Conservation (phyloP, 148 eudicot genomes). For the Vaccinium corymbosum region DNA sequence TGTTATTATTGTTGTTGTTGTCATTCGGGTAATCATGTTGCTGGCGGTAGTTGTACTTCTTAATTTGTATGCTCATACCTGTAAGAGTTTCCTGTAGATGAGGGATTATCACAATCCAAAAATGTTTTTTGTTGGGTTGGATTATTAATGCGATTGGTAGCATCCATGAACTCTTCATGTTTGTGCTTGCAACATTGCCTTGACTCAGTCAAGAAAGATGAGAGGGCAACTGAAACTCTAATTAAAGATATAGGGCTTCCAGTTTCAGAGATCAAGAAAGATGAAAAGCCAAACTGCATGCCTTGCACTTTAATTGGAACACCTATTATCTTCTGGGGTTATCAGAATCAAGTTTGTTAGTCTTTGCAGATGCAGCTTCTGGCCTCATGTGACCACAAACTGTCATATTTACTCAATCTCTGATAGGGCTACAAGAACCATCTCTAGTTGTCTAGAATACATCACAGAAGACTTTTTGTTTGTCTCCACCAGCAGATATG, state of each 20-base stretch:
- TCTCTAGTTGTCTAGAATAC: neutral
- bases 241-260: neutral
- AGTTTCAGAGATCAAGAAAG: neutral
- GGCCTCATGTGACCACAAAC: neutral
- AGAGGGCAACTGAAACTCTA: neutral
- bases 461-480: neutral
- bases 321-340: neutral
- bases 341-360: neutral
- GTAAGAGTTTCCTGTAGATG: neutral
- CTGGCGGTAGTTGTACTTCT: neutral
- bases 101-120: neutral
- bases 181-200: neutral
- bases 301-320: neutral
- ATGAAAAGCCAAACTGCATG: neutral
- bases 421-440: neutral
- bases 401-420: neutral
- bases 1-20: constrained; percentile 12
- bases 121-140: neutral
- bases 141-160: neutral
- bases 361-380: neutral
- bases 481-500: neutral
- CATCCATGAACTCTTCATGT: neutral
- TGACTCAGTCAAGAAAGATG: neutral
- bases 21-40: neutral
- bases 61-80: neutral